Percentiles rank a stretch among this genome's conserved stretches.
phyloP scores from a whole-genome alignment of 352 stramenopile species.

The Pelagophyceae sp. region DNA sequence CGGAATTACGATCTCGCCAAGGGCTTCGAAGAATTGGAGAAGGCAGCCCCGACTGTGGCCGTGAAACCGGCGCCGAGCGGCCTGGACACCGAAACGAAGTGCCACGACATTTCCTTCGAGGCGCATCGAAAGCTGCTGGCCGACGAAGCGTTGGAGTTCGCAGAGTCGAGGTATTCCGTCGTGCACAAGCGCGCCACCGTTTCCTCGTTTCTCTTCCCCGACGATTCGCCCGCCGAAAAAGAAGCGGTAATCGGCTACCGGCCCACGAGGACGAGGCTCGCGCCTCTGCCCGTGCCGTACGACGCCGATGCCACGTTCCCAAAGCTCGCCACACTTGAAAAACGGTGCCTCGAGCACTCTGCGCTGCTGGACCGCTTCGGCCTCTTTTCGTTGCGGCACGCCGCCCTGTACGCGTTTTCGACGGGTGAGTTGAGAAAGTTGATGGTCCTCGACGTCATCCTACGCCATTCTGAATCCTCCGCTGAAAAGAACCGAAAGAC shows the following conservation, averaged over 20 bases:
- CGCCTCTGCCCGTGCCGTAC: not conserved
- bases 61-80: not conserved
- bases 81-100: not conserved
- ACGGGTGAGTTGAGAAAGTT: not conserved
- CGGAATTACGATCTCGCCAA: not conserved
- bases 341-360: no score
- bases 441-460: not conserved
- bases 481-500: no score
- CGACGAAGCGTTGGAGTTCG: not conserved
- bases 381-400: not conserved
- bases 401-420: not conserved
- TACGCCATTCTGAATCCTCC: not conserved
- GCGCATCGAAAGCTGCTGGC: not conserved
- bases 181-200: slow-evolving; percentile 6
- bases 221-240: not conserved
- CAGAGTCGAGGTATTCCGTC: not conserved
- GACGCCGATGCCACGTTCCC: not conserved
- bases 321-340: not conserved
- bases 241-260: not conserved
- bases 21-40: not conserved
- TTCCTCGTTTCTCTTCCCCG: slow-evolving; percentile 8
- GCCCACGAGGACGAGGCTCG: not conserved
- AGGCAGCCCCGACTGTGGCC: not conserved
- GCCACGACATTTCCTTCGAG: not conserved
- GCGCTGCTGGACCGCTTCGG: not conserved